A percentile compares a stretch with the other conserved stretches of the same genome.
Evolutionary conservation across 2,329 filamentous ascomycete species (phyloP).

Genomic region (Botrytis porri): DNA sequence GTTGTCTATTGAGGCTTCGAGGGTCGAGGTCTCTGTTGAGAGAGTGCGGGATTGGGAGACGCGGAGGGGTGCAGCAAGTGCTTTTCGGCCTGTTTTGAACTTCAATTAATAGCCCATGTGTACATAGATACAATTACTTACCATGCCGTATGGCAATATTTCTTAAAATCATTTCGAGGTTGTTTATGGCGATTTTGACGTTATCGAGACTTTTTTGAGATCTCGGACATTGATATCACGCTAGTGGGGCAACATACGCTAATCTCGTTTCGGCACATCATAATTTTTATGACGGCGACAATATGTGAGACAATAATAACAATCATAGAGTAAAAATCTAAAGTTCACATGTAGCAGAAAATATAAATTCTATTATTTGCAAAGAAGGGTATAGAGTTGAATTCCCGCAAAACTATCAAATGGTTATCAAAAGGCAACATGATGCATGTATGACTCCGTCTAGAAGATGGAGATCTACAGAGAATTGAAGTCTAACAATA

Average conservation of each 20-base stretch:
- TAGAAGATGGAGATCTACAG: constrained; percentile 12
- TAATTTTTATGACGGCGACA: not conserved
- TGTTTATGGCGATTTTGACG: constrained; percentile 8
- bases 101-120: constrained; percentile 26
- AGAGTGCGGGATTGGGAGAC: constrained; percentile 43
- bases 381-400: constrained; percentile 19
- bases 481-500: constrained; percentile 24
- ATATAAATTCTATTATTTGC: not conserved
- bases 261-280: constrained; percentile 19
- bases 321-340: not conserved
- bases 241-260: constrained; percentile 22
- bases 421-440: constrained; percentile 17
- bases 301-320: not conserved
- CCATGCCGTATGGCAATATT: constrained; percentile 54
- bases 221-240: constrained; percentile 24
- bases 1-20: constrained; percentile 23
- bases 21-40: constrained; percentile 31
- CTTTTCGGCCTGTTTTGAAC: constrained; percentile 48
- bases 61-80: constrained; percentile 46
- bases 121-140: constrained; percentile 36
- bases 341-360: not conserved
- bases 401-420: constrained; percentile 20
- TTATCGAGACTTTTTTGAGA: constrained; percentile 33
- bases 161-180: constrained; percentile 53
- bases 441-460: constrained; percentile 16